Percentiles rank a stretch among this genome's conserved stretches.
phyloP scores from a whole-genome alignment of 371 early-diverging fungal species.

The Phascolomyces articulosus region DNA sequence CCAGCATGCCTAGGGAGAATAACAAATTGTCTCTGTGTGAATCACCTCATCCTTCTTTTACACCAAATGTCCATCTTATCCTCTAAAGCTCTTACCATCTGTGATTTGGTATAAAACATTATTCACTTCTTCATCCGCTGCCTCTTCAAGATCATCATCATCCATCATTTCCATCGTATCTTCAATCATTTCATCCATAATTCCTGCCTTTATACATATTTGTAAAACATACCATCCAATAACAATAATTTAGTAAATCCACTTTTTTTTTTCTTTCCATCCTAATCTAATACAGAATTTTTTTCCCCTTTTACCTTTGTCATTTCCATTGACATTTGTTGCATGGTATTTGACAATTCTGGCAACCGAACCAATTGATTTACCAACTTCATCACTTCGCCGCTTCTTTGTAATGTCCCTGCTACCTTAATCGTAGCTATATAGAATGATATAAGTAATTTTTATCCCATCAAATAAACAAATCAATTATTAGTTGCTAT shows the following conservation, averaged over 20 bases:
- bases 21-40: too few species aligned
- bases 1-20: constrained; percentile 69
- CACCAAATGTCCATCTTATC: too few species aligned
- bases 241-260: not conserved
- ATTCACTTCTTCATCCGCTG: constrained; percentile 93
- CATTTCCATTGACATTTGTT: constrained; percentile 94
- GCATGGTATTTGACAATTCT: constrained; percentile 81
- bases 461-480: too few species aligned
- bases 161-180: constrained; percentile 90
- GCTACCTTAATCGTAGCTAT: constrained; percentile 85
- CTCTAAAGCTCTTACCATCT: constrained; percentile 61
- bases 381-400: constrained; percentile 90
- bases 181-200: constrained; percentile 95
- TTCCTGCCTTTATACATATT: constrained; percentile 90
- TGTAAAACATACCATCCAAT: too few species aligned
- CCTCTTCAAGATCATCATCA: constrained; percentile 92
- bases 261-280: too few species aligned
- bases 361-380: constrained; percentile 86
- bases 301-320: constrained; percentile 83
- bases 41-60: too few species aligned
- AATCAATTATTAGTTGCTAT: too few species aligned
- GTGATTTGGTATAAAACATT: constrained; percentile 89
- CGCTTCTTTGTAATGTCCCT: constrained; percentile 85
- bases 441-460: too few species aligned
- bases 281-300: too few species aligned